These are phyloP conservation scores for Tylopilus orsonianus DNA, from an alignment of 1,284 basidiomycete genomes.

Conservation along the genomic window DNA sequence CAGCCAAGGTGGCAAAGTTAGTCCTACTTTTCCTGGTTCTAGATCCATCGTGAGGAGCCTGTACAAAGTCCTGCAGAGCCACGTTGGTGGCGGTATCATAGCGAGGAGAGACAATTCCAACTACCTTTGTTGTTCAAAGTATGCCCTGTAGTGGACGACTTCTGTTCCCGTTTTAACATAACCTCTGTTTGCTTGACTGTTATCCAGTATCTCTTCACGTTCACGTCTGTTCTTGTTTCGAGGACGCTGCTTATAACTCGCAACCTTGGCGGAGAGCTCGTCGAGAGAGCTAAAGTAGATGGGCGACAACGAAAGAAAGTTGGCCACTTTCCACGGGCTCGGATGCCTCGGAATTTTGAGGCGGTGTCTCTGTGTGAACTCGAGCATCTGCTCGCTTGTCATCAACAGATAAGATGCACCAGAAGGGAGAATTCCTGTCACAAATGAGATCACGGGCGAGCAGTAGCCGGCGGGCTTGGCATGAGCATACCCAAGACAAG, in stretches of 20 bases:
- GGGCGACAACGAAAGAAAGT: constrained; percentile 31
- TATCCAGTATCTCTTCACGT: constrained; percentile 16
- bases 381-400: constrained; percentile 24
- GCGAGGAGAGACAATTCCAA: background rate
- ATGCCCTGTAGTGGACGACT: constrained; percentile 21
- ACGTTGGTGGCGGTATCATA: background rate
- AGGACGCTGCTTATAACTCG: constrained; percentile 30
- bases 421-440: constrained; percentile 28
- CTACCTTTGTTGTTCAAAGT: constrained; percentile 35
- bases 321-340: constrained; percentile 19
- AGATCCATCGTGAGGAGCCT: constrained; percentile 22
- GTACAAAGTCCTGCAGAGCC: constrained; percentile 23
- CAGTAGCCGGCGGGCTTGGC: no score
- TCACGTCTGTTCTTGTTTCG: constrained; percentile 31
- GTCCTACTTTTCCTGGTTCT: constrained; percentile 28
- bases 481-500: constrained; percentile 28
- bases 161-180: constrained; percentile 20
- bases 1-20: constrained; percentile 28
- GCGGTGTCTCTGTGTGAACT: constrained; percentile 25
- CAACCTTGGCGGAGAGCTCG: constrained; percentile 25
- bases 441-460: background rate
- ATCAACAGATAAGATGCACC: constrained; percentile 35
- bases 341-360: constrained; percentile 9
- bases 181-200: constrained; percentile 34
- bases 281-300: constrained; percentile 23